Evolutionary conservation across 2,329 filamentous ascomycete species (phyloP).

Genomic region (Cercospora citrullina): DNA sequence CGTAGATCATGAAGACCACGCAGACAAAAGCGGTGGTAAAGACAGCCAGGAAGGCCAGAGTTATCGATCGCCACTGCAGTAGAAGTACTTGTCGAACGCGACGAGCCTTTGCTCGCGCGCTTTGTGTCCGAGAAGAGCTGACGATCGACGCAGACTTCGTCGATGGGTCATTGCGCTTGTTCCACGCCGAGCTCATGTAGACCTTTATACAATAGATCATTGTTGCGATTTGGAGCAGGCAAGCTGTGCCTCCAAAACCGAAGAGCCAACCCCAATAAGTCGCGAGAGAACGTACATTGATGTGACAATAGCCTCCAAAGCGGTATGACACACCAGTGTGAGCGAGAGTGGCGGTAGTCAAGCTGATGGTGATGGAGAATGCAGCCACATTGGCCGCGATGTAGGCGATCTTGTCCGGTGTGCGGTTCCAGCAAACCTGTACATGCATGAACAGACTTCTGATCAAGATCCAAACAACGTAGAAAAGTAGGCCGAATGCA

Average conservation of each 20-base stretch:
- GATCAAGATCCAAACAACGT: conserved; percentile 75
- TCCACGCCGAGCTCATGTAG: conserved; percentile 32
- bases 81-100: conserved; percentile 75
- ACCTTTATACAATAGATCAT: conserved; percentile 41
- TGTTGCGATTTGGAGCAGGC: conserved; percentile 40
- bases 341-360: conserved; percentile 47
- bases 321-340: conserved; percentile 43
- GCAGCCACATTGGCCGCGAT: conserved; percentile 37
- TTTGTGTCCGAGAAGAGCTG: conserved; percentile 23
- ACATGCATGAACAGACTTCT: conserved; percentile 44
- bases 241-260: conserved; percentile 36
- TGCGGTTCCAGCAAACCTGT: conserved; percentile 42
- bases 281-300: conserved; percentile 60
- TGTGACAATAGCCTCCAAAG: conserved; percentile 88
- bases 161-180: conserved; percentile 26
- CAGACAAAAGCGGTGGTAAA: conserved; percentile 31
- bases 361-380: conserved; percentile 35
- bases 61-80: conserved; percentile 80
- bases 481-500: conserved; percentile 74
- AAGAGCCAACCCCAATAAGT: conserved; percentile 45
- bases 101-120: conserved; percentile 65
- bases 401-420: conserved; percentile 37
- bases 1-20: conserved; percentile 31
- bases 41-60: conserved; percentile 76
- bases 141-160: conserved; percentile 24